Percentiles rank a stretch among this genome's conserved stretches.
Evolutionary conservation across 257 asterid genomes (phyloP).

Genomic region (Dorcoceras hygrometricum): DNA sequence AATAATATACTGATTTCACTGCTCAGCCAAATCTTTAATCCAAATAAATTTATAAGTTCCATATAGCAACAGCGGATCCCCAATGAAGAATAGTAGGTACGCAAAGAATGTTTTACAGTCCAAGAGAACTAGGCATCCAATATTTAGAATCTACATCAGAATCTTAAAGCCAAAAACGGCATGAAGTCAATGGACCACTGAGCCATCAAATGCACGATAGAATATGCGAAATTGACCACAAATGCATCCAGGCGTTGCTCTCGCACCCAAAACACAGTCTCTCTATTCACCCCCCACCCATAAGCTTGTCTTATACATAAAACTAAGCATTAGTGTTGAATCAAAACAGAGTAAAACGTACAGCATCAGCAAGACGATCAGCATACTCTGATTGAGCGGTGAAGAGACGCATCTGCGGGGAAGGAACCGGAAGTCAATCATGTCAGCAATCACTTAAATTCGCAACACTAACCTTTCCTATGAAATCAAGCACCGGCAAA

Average conservation of each 20-base stretch:
- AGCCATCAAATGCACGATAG: not conserved
- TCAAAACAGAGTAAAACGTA: conserved; percentile 38
- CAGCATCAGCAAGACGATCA: conserved; percentile 91
- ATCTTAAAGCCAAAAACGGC: not conserved
- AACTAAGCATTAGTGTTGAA: not conserved
- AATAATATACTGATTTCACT: no score
- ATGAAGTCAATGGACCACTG: not conserved
- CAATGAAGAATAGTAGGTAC: conserved; percentile 14
- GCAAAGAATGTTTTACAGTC: not conserved
- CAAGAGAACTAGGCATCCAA: conserved; percentile 8
- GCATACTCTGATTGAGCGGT: conserved; percentile 78
- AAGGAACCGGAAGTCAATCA: conserved; percentile 25
- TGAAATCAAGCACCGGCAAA: conserved; percentile 1
- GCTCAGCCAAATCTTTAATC: no score
- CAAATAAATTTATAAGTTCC: not conserved
- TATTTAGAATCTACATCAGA: conserved; percentile 4
- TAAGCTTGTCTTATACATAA: conserved; percentile 12
- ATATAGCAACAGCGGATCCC: conserved; percentile 1
- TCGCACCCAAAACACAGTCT: not conserved
- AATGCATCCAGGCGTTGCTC: not conserved
- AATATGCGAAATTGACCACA: not conserved
- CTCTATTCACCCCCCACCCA: not conserved
- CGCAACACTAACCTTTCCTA: conserved; percentile 8
- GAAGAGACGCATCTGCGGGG: conserved; percentile 85
- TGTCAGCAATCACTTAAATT: conserved; percentile 18